A percentile compares a stretch with the other conserved stretches of the same genome.
These are phyloP conservation scores for Trichoderma arundinaceum DNA, from an alignment of 2,329 filamentous ascomycete species.

Conservation along the genomic window DNA sequence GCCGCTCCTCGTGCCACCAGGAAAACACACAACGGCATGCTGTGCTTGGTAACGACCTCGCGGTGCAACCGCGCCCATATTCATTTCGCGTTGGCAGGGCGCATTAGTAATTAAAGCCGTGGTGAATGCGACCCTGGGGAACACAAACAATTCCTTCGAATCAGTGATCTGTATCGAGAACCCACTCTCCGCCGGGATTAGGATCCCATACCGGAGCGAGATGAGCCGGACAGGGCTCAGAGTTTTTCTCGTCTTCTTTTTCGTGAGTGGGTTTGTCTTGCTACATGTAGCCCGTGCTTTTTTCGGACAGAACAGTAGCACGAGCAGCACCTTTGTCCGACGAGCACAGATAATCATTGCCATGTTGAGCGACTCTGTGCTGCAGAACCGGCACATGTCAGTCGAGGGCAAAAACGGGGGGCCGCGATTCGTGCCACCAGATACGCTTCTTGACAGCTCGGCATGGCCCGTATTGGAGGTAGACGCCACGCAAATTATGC, in stretches of 20 bases:
- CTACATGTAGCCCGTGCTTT: not conserved
- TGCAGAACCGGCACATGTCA: not conserved
- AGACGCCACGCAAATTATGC: not conserved
- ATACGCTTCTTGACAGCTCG: conserved; percentile 19
- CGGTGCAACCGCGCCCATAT: not conserved
- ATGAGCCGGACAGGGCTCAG: conserved; percentile 16
- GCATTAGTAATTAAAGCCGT: conserved; percentile 11
- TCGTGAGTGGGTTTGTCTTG: not conserved
- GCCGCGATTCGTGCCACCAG: conserved; percentile 6
- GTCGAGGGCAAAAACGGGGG: not conserved
- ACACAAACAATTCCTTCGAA: conserved; percentile 6
- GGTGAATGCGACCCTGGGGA: conserved; percentile 3
- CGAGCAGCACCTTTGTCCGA: not conserved
- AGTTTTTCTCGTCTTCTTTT: not conserved
- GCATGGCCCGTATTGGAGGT: conserved; percentile 6
- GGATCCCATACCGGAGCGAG: conserved; percentile 17
- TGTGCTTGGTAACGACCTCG: too few relatives aligned
- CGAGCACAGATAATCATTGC: not conserved
- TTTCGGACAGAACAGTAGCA: not conserved
- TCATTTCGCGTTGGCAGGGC: not conserved
- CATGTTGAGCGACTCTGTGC: not conserved
- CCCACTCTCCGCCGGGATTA: conserved; percentile 6
- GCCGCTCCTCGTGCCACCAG: conserved; percentile 10
- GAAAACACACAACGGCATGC: not conserved
- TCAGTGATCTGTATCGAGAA: conserved; percentile 5